Evolutionary conservation across 225 moss, liverwort and hornwort genomes (phyloP).

Genomic region (Lunularia cruciata): DNA sequence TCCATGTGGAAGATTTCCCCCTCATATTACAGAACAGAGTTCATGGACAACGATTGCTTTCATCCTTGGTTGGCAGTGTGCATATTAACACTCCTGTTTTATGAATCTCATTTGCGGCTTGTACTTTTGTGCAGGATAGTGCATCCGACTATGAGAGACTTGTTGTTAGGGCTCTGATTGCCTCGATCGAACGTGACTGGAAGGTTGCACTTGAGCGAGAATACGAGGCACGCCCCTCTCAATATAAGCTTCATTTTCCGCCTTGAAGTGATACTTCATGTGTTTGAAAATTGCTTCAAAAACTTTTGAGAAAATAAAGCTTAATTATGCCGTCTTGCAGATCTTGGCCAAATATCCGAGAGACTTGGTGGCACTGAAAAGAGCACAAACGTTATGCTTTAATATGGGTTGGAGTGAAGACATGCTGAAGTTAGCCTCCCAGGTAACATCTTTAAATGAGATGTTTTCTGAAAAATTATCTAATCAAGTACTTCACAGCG

Average conservation of each 20-base stretch:
- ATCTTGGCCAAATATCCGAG: conserved; percentile 62
- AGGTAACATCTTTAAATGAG: conserved; percentile 14
- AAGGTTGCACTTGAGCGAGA: conserved; percentile 50
- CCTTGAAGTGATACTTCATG: neutral
- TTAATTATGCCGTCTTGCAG: conserved; percentile 35
- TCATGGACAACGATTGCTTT: no score
- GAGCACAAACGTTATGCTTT: conserved; percentile 70
- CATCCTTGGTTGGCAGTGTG: no score
- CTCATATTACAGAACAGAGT: no score
- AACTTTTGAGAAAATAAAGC: neutral
- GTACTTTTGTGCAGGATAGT: conserved; percentile 52
- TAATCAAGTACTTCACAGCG: neutral
- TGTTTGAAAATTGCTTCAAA: neutral
- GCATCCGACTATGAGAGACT: conserved; percentile 63
- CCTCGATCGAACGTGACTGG: conserved; percentile 51
- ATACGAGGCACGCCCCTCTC: conserved; percentile 53
- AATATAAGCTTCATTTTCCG: neutral
- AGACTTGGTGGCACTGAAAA: conserved; percentile 67
- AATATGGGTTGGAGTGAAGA: conserved; percentile 60
- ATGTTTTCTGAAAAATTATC: neutral
- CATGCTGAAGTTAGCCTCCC: conserved; percentile 45
- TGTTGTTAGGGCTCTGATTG: conserved; percentile 55
- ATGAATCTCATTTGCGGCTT: no score
- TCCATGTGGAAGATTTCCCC: no score
- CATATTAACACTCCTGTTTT: no score